Percentiles rank a stretch among this genome's conserved stretches.
Evolutionary conservation across 768 basidiomycete species (phyloP).

Genomic region (Strobilomyces dryophilus): DNA sequence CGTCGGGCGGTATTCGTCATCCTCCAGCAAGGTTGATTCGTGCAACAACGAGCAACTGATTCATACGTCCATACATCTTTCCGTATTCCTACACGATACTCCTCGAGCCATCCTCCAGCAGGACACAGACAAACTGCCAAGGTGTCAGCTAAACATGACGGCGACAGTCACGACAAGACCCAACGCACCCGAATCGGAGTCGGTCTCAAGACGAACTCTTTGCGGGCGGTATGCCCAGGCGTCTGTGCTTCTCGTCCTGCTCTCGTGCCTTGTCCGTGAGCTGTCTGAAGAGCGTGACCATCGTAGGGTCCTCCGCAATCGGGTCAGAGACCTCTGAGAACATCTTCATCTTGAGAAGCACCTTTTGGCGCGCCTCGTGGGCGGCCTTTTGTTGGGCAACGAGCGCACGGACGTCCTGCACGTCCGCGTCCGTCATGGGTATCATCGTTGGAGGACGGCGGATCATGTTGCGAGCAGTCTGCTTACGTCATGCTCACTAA

Average conservation of each 20-base stretch:
- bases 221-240: slow-evolving; percentile 27
- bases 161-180: background rate
- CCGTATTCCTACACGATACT: background rate
- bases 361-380: slow-evolving; percentile 36
- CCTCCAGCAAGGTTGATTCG: too few relatives aligned
- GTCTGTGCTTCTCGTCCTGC: slow-evolving; percentile 24
- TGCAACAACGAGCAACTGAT: too few relatives aligned
- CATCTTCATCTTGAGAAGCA: slow-evolving; percentile 42
- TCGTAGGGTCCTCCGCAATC: slow-evolving; percentile 5
- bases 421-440: slow-evolving; percentile 69
- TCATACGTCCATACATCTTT: background rate
- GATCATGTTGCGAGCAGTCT: slow-evolving; percentile 48
- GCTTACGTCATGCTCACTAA: too few relatives aligned
- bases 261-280: slow-evolving; percentile 23
- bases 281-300: slow-evolving; percentile 11
- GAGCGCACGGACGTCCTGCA: slow-evolving; percentile 71
- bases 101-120: background rate
- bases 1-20: background rate
- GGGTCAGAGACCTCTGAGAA: slow-evolving; percentile 35
- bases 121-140: background rate
- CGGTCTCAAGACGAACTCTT: slow-evolving; percentile 19
- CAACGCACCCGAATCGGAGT: background rate
- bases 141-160: background rate
- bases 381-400: slow-evolving; percentile 47
- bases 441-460: slow-evolving; percentile 74